phyloP scores from a whole-genome alignment of 257 asterid species.

The Leonotis leonurus region DNA sequence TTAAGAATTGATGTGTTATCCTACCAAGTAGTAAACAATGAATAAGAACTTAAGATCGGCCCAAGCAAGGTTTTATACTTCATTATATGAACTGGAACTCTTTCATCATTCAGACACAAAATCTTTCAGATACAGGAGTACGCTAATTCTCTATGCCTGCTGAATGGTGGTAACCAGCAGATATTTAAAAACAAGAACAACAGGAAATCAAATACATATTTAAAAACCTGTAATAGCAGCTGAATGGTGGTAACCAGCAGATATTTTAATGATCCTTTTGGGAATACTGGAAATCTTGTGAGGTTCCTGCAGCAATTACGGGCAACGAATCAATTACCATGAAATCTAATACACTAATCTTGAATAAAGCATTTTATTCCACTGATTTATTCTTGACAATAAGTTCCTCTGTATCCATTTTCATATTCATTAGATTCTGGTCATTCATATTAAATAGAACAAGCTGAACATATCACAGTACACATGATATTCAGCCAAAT shows the following conservation, averaged over 20 bases:
- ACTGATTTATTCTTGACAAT: not conserved
- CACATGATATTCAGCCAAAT: not conserved
- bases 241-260: conserved; percentile 96
- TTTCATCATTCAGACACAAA: not conserved
- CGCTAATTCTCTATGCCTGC: not conserved
- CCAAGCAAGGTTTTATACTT: not conserved
- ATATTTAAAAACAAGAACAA: no score
- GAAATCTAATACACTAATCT: not conserved
- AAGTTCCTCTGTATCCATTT: not conserved
- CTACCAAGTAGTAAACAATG: not conserved
- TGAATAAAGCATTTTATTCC: conserved; percentile 1
- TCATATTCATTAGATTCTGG: not conserved
- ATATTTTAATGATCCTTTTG: conserved; percentile 43
- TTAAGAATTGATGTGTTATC: not conserved
- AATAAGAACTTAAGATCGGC: not conserved
- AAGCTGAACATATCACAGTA: not conserved
- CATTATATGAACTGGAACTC: not conserved
- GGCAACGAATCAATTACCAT: conserved; percentile 10
- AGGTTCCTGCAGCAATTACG: conserved; percentile 56
- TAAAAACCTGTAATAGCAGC: conserved; percentile 82
- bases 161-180: no score
- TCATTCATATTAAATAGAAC: not conserved
- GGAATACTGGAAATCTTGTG: conserved; percentile 52
- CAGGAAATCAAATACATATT: not conserved
- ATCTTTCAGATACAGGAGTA: not conserved